These are phyloP conservation scores for Boletus patriciae DNA, from an alignment of 768 basidiomycete genomes.

Conservation along the genomic window DNA sequence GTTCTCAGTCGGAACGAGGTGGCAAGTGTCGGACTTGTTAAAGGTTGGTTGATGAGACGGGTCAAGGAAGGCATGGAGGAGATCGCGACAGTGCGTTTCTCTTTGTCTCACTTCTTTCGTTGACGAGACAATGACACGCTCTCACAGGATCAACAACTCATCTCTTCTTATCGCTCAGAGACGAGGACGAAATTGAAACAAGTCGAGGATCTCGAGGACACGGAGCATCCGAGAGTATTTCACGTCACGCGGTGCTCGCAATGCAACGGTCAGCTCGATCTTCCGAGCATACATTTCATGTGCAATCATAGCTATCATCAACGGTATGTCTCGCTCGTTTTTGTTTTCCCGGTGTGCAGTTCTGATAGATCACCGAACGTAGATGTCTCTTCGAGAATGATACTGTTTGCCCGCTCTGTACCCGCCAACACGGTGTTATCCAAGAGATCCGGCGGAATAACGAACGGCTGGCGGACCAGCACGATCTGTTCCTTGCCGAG, in stretches of 20 bases:
- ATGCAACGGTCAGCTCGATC: conserved; percentile 86
- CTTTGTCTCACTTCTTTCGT: not conserved
- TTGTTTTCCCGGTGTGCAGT: not conserved
- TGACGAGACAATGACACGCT: not conserved
- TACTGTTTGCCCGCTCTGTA: conserved; percentile 87
- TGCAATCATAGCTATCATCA: conserved; percentile 98
- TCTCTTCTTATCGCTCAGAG: conserved; percentile 86
- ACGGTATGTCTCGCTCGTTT: conserved; percentile 40
- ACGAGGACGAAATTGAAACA: conserved; percentile 77
- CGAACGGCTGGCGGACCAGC: conserved; percentile 77
- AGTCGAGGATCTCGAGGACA: conserved; percentile 77
- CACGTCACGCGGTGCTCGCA: conserved; percentile 92
- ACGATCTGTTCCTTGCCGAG: conserved; percentile 75
- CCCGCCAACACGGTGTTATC: conserved; percentile 81
- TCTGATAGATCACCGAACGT: not conserved
- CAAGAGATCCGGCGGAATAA: conserved; percentile 89
- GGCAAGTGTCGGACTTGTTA: conserved; percentile 88
- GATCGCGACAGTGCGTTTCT: conserved; percentile 68
- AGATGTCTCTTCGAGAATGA: conserved; percentile 92
- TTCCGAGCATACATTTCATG: conserved; percentile 96
- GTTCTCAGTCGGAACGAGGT: conserved; percentile 85
- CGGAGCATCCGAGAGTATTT: conserved; percentile 81
- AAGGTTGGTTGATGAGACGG: conserved; percentile 83
- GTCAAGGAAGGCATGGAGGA: conserved; percentile 73
- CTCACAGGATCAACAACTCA: conserved; percentile 78